Base-by-base conservation (phyloP, 192 early-diverging fungal species). In the Rhizoclosmatium globosum region DNA sequence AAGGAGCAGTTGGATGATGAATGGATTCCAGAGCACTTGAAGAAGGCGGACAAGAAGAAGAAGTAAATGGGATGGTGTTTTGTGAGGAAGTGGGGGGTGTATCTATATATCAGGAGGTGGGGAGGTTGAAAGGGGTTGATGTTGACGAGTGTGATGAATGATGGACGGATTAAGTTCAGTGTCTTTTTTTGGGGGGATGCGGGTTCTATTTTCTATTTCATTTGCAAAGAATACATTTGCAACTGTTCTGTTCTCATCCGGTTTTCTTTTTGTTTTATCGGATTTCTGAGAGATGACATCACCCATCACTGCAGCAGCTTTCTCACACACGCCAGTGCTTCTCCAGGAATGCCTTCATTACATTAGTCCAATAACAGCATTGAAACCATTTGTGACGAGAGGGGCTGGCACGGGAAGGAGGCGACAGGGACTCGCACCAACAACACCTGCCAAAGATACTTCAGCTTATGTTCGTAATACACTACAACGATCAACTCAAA, bases 311-410 rank as follows among this genome's bases (percentile, higher is more conserved):
- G 21, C 61, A 6, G 7, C 4, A 64, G 7, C 4, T 4, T 68
- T 47, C 71, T 43, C 44, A 3, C 91, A 92, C 60, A 71, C 66
- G 19, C 89, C 91, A 46, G 91, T 92, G 3, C 77, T 92, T 45
- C 81, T 89, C 1, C 59, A 78, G 19, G 80, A 89, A 67, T 86
- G 86, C 0, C 61, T 92, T 9, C 42, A 66, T 2, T 75, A 84
- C 56, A 67, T 92, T 31, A 62, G 61, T 15, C 89, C 90, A 4
- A 64, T 41, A 64, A 64, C 61, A 6, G 61, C 61, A 64, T 64
- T 64, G 7, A 41, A 4, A 11, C 4, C 61, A 7, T 38, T n/a
- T 57, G 56, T 57, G 11, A 13, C 4, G 4, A 4, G 39, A 4
- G 61, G 48, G 6, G 4, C 48, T 50, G 48, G 48, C 4, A 15